Conservation (phyloP, 192 early-diverging fungal genomes). For the Pecoramyces ruminantium region DNA sequence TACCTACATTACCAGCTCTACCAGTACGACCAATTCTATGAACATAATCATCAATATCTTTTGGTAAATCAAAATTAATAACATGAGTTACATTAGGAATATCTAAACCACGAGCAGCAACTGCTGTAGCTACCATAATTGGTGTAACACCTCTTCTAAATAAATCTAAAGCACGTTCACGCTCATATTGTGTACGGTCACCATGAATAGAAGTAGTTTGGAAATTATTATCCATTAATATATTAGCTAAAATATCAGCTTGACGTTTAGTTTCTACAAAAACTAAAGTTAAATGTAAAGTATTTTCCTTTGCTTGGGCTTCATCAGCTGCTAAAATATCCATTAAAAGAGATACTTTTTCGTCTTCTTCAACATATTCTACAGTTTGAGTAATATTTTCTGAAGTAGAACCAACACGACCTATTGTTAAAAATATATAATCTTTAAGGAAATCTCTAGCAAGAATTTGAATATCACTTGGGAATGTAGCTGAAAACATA, state of each 20-base stretch:
- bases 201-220: neutral
- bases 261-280: neutral
- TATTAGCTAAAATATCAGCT: neutral
- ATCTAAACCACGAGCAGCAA: neutral
- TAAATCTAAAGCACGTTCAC: neutral
- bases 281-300: neutral
- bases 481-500: slow-evolving; percentile 4
- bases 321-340: slow-evolving; percentile 37
- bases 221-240: neutral
- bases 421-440: neutral
- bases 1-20: slow-evolving; percentile 85
- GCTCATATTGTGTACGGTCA: neutral
- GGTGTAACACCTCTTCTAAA: neutral
- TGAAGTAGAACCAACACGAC: neutral
- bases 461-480: slow-evolving; percentile 2
- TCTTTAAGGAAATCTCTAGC: slow-evolving; percentile 2
- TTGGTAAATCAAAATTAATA: slow-evolving; percentile 89
- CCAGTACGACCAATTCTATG: slow-evolving; percentile 97
- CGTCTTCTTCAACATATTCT: neutral
- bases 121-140: neutral
- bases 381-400: neutral
- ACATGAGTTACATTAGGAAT: slow-evolving; percentile 66
- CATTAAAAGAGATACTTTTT: slow-evolving; percentile 51
- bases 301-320: neutral
- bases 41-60: slow-evolving; percentile 95